Base-by-base conservation (phyloP, 75 land plant genomes). In the Adiantum capillusveneris region DNA sequence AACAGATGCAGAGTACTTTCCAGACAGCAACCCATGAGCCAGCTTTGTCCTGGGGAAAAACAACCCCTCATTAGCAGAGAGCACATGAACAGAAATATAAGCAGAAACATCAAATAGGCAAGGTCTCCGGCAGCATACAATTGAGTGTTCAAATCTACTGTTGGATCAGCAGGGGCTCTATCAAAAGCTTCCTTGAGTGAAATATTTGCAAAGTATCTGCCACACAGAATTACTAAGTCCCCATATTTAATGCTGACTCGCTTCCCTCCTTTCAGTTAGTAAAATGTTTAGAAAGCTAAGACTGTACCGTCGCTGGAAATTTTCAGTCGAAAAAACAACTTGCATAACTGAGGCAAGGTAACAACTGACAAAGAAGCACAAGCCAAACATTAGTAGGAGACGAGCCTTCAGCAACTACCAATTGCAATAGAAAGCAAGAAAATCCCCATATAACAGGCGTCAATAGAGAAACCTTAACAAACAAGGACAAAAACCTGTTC, bases 341-440 rank as follows among this genome's bases (percentile, higher is more conserved):
- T 95, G 99, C 93, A 95, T 87, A 11, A 82, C 79, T 29, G 99
- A 81, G 18, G 97, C 99, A 77, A 95, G 57, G 55, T 95, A 95
- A 58, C 99, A 95, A 56, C 99, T 95, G 84, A 50, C 56, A 45
- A 39, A 70, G 27, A 59, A 18, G 37, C 52, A 61, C 59, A 27
- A 45, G 54, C 41, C 50, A 36, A 1, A 20, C 49, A 46, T n/a
- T n/a, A 14, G 3, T 17, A n/a, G n/a, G n/a, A n/a, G 51, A 11
- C 51, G 20, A 48, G 51, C 20, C 20, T 5, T 5, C 13, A 11
- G 1, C 55, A 53, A 1, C 21, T 22, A 2, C 2, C 25, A 24
- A 5, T 53, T 53, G 25, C 55, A 53, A 22, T n/a, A n/a, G n/a
- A n/a, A n/a, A n/a, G n/a, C n/a, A n/a, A n/a, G n/a, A n/a, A n/a